These are phyloP conservation scores for Cyphellophora europaea DNA, from an alignment of 2,329 filamentous ascomycete genomes.

Conservation along the genomic window DNA sequence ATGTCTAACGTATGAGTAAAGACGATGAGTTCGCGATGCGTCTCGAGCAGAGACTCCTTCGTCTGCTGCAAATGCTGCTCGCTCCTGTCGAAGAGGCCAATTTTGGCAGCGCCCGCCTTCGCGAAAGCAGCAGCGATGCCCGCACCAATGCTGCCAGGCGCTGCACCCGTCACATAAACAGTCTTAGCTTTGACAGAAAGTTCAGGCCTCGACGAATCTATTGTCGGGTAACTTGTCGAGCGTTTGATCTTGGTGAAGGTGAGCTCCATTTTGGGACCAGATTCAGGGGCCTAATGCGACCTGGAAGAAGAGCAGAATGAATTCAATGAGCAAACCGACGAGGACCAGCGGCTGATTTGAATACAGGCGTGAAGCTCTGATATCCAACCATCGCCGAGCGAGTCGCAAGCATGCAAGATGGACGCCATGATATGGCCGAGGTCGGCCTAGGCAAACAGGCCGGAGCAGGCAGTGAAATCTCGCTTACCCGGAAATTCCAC, in stretches of 20 bases:
- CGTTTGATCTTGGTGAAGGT: constrained; percentile 25
- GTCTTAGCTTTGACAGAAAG: constrained; percentile 28
- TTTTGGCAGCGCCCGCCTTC: constrained; percentile 35
- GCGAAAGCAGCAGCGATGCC: constrained; percentile 47
- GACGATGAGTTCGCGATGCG: constrained; percentile 21
- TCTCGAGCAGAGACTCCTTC: constrained; percentile 11
- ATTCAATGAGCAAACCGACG: no score
- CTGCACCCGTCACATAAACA: constrained; percentile 46
- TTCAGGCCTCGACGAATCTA: constrained; percentile 25
- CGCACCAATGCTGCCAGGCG: constrained; percentile 43
- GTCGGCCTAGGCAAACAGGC: no score
- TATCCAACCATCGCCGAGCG: no score
- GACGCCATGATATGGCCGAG: no score
- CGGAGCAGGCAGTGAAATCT: no score
- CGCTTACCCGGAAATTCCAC: no score
- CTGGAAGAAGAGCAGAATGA: no score
- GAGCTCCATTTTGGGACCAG: no score
- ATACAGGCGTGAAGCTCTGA: no score
- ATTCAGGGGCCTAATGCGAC: no score
- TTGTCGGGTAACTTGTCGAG: constrained; percentile 29
- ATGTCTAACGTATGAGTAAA: constrained; percentile 36
- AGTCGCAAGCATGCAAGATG: no score
- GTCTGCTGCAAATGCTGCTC: constrained; percentile 21
- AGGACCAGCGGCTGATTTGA: no score
- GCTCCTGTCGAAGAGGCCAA: constrained; percentile 33